Evolutionary conservation across 345 rosid genomes (phyloP).

Genomic region (Populus euphratica): DNA sequence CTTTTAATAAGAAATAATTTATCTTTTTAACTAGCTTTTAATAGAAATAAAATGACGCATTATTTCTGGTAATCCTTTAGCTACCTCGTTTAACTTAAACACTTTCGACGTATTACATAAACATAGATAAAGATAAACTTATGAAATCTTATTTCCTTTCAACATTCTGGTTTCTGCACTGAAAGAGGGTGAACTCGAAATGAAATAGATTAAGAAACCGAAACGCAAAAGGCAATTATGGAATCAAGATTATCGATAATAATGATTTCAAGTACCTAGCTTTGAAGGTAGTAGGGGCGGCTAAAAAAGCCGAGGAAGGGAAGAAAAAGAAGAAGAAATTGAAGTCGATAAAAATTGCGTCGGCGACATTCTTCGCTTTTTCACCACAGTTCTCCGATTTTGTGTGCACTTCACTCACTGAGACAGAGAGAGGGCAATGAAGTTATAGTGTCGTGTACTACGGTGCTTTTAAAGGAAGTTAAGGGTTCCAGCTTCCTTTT

Average conservation of each 20-base stretch:
- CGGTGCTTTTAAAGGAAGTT: no score
- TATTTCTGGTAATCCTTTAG: no score
- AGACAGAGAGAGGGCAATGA: no score
- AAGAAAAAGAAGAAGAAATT: constrained; percentile 36
- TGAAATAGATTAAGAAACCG: neutral
- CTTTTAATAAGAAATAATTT: no score
- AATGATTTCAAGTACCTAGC: constrained; percentile 23
- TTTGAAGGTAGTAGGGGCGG: constrained; percentile 22
- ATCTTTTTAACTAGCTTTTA: no score
- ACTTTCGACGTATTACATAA: no score
- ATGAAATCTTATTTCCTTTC: no score
- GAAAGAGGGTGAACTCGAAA: neutral
- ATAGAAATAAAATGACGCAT: no score
- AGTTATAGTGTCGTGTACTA: no score
- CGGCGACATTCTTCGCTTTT: constrained; percentile 28
- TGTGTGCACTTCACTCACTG: neutral
- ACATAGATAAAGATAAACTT: no score
- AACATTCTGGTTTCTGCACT: constrained; percentile 27
- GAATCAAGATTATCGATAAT: neutral
- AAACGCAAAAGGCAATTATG: neutral
- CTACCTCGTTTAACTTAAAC: no score
- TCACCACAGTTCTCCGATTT: neutral
- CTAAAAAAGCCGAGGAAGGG: constrained; percentile 43
- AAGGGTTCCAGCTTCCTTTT: no score
- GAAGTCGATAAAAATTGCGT: constrained; percentile 32